Evolutionary conservation across 495 filamentous ascomycete species (phyloP).

Genomic region (Sphaerosporella brunnea): DNA sequence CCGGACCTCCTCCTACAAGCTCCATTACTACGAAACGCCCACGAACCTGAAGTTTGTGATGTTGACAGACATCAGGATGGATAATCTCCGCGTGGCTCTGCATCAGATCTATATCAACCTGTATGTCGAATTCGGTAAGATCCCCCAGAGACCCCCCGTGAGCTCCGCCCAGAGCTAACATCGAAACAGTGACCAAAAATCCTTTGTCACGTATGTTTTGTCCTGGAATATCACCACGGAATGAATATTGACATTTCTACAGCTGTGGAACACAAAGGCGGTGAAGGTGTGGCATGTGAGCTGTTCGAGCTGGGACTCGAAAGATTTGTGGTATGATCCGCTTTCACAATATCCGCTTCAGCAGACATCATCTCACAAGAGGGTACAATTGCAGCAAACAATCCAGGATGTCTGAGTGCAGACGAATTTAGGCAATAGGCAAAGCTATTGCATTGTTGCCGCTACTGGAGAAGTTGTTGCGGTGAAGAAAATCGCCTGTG

Average conservation of each 20-base stretch:
- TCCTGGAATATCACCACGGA: background rate
- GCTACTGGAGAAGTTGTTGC: too few species aligned
- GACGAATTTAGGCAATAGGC: too few species aligned
- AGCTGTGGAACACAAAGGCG: slow-evolving; percentile 68
- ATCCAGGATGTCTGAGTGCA: background rate
- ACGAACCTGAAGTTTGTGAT: slow-evolving; percentile 92
- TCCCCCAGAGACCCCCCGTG: too few species aligned
- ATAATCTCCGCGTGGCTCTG: slow-evolving; percentile 77
- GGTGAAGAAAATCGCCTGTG: background rate
- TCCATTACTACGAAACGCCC: slow-evolving; percentile 97
- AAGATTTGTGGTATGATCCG: slow-evolving; percentile 17
- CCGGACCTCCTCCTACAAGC: slow-evolving; percentile 84
- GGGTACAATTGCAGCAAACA: background rate
- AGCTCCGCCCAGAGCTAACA: too few species aligned
- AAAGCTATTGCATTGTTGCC: too few species aligned
- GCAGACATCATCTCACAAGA: too few species aligned
- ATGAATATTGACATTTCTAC: slow-evolving; percentile 7
- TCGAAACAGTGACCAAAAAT: slow-evolving; percentile 70
- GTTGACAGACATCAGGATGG: slow-evolving; percentile 77
- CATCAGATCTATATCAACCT: slow-evolving; percentile 93
- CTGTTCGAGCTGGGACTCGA: slow-evolving; percentile 85
- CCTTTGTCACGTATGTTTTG: slow-evolving; percentile 46
- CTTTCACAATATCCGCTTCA: too few species aligned
- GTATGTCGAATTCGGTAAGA: slow-evolving; percentile 10
- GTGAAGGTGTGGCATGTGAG: slow-evolving; percentile 80